Conservation (phyloP, 2,329 filamentous ascomycete species). For the Beauveria caledonica region DNA sequence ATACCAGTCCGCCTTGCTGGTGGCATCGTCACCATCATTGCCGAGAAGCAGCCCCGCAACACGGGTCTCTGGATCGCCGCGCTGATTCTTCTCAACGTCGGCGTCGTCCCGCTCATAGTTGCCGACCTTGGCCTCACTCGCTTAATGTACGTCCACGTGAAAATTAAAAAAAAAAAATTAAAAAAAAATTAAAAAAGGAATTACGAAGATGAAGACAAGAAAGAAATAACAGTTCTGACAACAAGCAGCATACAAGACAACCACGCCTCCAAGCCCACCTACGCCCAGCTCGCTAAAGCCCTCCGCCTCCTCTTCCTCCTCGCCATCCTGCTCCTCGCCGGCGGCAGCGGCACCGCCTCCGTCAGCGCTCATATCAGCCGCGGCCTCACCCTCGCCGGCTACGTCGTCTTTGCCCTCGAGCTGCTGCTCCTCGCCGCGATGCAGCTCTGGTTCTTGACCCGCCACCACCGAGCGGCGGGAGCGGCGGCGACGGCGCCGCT, state of each 20-base stretch:
- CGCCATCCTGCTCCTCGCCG: constrained; percentile 16
- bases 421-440: constrained; percentile 14
- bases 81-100: constrained; percentile 22
- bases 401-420: constrained; percentile 17
- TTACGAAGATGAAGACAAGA: no score
- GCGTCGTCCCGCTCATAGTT: constrained; percentile 21
- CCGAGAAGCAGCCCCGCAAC: constrained; percentile 14
- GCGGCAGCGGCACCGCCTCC: constrained; percentile 17
- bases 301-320: constrained; percentile 15
- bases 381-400: constrained; percentile 17
- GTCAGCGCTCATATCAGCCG: constrained; percentile 7
- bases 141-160: constrained; percentile 17
- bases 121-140: constrained; percentile 20
- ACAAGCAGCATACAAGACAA: constrained; percentile 17
- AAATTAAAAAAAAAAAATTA: no score
- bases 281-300: constrained; percentile 13
- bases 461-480: no score
- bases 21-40: constrained; percentile 20
- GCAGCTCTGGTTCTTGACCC: constrained; percentile 13
- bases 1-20: constrained; percentile 22
- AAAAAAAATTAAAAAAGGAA: no score
- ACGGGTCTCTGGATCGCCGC: constrained; percentile 20
- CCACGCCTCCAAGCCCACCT: constrained; percentile 16
- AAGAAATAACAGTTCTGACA: not conserved
- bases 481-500: not conserved